Base-by-base conservation (phyloP, 805 yeast species). In the Yamadazyma laniorum region DNA sequence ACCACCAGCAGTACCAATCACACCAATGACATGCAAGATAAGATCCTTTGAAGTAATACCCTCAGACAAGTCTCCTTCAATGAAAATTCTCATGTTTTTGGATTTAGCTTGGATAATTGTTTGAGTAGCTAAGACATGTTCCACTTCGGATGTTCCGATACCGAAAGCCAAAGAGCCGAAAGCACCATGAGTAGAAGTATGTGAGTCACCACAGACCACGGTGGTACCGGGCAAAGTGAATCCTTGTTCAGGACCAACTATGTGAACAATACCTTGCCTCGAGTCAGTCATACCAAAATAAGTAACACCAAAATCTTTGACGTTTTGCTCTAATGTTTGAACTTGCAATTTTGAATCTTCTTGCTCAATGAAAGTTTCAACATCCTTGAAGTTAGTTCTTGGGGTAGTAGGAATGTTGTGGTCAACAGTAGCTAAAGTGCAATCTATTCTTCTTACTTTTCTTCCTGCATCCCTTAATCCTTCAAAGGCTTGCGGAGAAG, bases 1-100 rank as follows among this genome's bases (percentile, higher is more conserved):
- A 70, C 99, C 99, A 67, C 99, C 99, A 44, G 99, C 99, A 49
- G 99, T 93, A 68, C 99, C 99, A 58, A 93, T 93, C 36, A 82
- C 80, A 52, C 97, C 96, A 57, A 93, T 93, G 30, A 93, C 93
- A 61, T 93, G 98, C 44, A 93, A 75, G 50, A 93, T 82, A 53
- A 93, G 72, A 69, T 93, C 99, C 74, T 93, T 93, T 32, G 98
- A 93, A 14, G 99, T 91, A 63, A 93, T 83, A 37, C 97, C 98
- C 27, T 85, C 85, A 26, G 72, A 66, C 50, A 93, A 76, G 50
- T 84, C 85, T 48, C 99, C 99, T 43, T 82, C 80, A 18, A 93
- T 85, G 45, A 73, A 63, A 51, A 93, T 82, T 59, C 93, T 77
- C 99, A 93, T 93, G 72, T 93, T 93, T 64, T 91, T 91, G 26